Evolutionary conservation across 192 early-diverging fungal genomes (phyloP).

Genomic region (Linnemannia schmuckeri): DNA sequence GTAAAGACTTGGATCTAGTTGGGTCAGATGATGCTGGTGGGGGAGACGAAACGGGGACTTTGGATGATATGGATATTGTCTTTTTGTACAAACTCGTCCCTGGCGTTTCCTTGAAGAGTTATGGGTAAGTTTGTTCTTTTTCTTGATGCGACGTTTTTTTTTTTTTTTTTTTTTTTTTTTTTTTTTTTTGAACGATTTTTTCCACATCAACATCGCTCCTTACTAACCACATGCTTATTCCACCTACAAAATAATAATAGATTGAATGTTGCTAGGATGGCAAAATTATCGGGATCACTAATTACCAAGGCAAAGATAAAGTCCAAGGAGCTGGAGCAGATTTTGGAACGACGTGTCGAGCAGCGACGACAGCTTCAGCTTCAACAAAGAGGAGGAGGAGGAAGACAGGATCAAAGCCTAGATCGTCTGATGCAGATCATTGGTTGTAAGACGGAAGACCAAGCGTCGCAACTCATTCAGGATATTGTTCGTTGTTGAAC

Average conservation of each 20-base stretch:
- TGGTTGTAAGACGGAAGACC: constrained; percentile 9
- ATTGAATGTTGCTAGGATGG: constrained; percentile 81
- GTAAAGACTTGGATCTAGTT: background rate
- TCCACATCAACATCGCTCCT: background rate
- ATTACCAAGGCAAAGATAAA: constrained; percentile 67
- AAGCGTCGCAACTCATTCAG: constrained; percentile 1
- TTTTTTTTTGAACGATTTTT: background rate
- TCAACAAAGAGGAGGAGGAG: background rate
- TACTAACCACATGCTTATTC: background rate
- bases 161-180: background rate
- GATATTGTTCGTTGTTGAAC: background rate
- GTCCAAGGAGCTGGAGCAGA: constrained; percentile 61
- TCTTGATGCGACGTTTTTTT: background rate
- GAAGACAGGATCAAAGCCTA: background rate
- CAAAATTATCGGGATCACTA: constrained; percentile 65
- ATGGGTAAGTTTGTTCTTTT: constrained; percentile 65
- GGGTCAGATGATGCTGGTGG: constrained; percentile 9
- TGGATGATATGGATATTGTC: constrained; percentile 62
- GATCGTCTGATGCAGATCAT: background rate
- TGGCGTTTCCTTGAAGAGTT: constrained; percentile 74
- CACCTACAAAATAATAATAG: constrained; percentile 33
- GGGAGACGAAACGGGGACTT: background rate
- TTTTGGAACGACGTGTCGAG: constrained; percentile 31
- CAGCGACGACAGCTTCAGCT: background rate
- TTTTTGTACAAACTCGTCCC: constrained; percentile 79